Evolutionary conservation across 2,329 filamentous ascomycete genomes (phyloP).

Genomic region (Thermomyces lanuginosus): DNA sequence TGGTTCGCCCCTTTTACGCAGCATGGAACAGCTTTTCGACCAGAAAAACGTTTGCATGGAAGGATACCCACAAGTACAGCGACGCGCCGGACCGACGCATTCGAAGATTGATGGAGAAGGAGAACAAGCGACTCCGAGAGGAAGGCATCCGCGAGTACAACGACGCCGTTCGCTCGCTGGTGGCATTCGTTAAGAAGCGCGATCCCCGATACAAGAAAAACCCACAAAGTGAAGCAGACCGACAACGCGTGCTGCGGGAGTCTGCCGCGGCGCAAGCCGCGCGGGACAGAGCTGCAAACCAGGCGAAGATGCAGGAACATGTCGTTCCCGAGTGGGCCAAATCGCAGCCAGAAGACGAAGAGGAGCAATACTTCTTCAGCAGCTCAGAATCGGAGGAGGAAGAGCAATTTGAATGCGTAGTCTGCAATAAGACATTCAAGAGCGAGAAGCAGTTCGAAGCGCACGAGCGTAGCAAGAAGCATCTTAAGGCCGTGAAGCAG

Average conservation of each 20-base stretch:
- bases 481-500: slow-evolving; percentile 69
- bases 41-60: slow-evolving; percentile 75
- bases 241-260: slow-evolving; percentile 60
- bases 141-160: slow-evolving; percentile 79
- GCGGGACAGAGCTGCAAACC: slow-evolving; percentile 63
- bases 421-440: slow-evolving; percentile 55
- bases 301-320: slow-evolving; percentile 50
- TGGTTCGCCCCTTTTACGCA: slow-evolving; percentile 66
- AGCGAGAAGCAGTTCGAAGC: slow-evolving; percentile 83
- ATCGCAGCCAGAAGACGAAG: slow-evolving; percentile 29
- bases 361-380: slow-evolving; percentile 33
- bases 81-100: slow-evolving; percentile 76
- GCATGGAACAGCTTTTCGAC: slow-evolving; percentile 71
- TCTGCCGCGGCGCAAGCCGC: slow-evolving; percentile 73
- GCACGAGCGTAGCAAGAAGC: slow-evolving; percentile 95
- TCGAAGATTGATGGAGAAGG: slow-evolving; percentile 81
- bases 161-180: slow-evolving; percentile 70
- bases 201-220: slow-evolving; percentile 73
- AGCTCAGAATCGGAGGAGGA: slow-evolving; percentile 30
- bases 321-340: slow-evolving; percentile 62
- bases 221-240: slow-evolving; percentile 59
- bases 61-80: slow-evolving; percentile 63
- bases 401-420: slow-evolving; percentile 46
- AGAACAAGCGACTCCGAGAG: slow-evolving; percentile 72
- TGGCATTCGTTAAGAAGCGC: slow-evolving; percentile 76